phyloP scores from a whole-genome alignment of 345 rosid genomes.

The Eucalyptus pauciflora region DNA sequence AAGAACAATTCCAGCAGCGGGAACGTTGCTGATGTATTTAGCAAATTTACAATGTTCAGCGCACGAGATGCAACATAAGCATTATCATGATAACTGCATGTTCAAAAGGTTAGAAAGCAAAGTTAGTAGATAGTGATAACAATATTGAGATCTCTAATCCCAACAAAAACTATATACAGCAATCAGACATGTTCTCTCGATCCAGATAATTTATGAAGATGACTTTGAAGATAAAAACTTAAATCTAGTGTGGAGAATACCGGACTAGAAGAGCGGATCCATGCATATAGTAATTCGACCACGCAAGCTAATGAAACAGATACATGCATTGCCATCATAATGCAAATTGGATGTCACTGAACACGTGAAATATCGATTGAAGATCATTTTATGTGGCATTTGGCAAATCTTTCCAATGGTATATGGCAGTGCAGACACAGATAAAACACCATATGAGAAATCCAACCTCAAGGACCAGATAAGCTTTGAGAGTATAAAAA shows the following conservation, averaged over 20 bases:
- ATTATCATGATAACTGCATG: slow-evolving; percentile 67
- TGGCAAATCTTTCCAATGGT: not conserved
- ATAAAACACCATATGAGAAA: not conserved
- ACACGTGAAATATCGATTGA: not conserved
- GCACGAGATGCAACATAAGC: slow-evolving; percentile 74
- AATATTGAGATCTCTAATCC: not conserved
- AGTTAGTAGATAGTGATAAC: not conserved
- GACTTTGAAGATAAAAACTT: not conserved
- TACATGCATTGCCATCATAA: not conserved
- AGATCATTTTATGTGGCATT: not conserved
- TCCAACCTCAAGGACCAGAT: not conserved
- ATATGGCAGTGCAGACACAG: not conserved
- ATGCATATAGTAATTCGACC: not conserved
- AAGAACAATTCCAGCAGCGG: slow-evolving; percentile 58
- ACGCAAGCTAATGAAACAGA: not conserved
- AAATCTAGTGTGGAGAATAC: not conserved
- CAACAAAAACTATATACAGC: not conserved
- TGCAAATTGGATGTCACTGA: not conserved
- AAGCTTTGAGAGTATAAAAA: not conserved
- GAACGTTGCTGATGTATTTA: slow-evolving; percentile 52
- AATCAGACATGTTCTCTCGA: not conserved
- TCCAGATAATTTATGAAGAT: not conserved
- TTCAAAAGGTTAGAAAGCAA: not conserved
- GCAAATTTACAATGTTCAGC: slow-evolving; percentile 46
- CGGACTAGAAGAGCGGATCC: not conserved